Evolutionary conservation across 2,329 filamentous ascomycete species (phyloP), one percentile per base, ranked within the genome.

Genomic region (Fusarium newnesense): DNA sequence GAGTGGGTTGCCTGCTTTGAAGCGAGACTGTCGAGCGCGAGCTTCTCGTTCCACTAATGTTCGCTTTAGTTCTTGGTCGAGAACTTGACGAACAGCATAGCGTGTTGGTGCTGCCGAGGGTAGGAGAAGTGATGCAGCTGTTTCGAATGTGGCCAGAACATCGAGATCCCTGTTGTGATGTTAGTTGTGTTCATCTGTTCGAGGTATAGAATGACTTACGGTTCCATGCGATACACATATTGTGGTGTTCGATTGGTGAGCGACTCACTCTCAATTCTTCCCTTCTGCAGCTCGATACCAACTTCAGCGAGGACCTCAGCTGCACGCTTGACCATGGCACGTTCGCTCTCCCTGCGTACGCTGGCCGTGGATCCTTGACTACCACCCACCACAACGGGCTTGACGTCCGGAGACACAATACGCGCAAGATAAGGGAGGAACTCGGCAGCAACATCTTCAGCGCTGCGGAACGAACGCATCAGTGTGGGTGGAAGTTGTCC

Each of bases 181-280:
- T 76, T 67, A 79, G 69, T 53, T 32, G 12, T 10, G 11, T 9
- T 30, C 28, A 19, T n/a, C 19, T 24, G 19, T 44, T 53, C 39
- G n/a, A 37, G 32, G 37, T 7, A 58, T 43, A 39, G 12, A 44
- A 24, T 43, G 26, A 91, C 92, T 87, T 85, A 95, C 88, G 96
- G 96, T 79, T 98, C 96, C 94, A 99, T 95, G 60, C 96, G 91
- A 82, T 97, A 98, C 13, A 97, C 92, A 88, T 91, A 98, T 75
- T 90, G 87, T 24, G 87, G 84, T n/a, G 89, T 91, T 39, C 90
- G 88, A 63, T 86, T 86, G 26, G 84, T 85, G 9, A 86, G 81
- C 12, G 88, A 87, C 40, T 93, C 92, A 18, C 87, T 87, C 78
- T 97, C 95, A 47, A 98, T 89, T 76, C 92, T 91, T 18, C 93